Base-by-base conservation (phyloP, 2,329 filamentous ascomycete species). In the Parasarocladium wereldwijsianum region DNA sequence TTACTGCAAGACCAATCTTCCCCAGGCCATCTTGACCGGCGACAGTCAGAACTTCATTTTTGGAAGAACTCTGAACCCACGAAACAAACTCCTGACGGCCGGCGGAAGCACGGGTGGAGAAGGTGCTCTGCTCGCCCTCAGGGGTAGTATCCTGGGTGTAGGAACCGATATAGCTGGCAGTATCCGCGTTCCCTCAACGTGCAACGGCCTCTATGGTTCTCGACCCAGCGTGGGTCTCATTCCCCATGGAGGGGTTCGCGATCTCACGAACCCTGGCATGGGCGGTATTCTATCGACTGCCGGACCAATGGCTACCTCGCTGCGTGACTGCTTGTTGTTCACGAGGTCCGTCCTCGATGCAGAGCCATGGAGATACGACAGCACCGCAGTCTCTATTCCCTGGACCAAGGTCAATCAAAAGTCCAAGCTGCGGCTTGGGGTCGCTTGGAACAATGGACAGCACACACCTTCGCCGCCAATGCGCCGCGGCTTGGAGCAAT, bases 1-100 rank as follows among this genome's bases (percentile, higher is more conserved):
- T 13, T 75, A 78, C 40, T 66, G 68, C 38, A 81, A 81, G 50
- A 81, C 76, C 1, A 80, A 79, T 40, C 57, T 81, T 3, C 75
- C 76, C 2, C 66, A 72, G 36, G 63, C 58, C 0, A 51, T 72
- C 27, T 60, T 59, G 28, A 12, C 15, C 8, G 11, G 13, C 28
- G 32, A 34, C 12, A 15, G n/a, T 3, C 60, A 64, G 23, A 77
- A 74, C 40, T 76, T 80, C 38, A 48, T 77, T 13, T 72, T 66
- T 33, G 74, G 73, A 2, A 60, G 67, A 19, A 70, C 69, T 0
- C 50, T 77, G 3, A 80, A 78, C 41, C 76, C 77, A 0, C 55
- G 64, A 33, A 78, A 77, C 35, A 59, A 67, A 1, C 52, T 59
- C 13, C 55, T 75, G 18, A 71, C 67, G 0, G 61, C 70, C 0